phyloP scores from a whole-genome alignment of 805 yeast species.

The Sporopachydermia quercuum region DNA sequence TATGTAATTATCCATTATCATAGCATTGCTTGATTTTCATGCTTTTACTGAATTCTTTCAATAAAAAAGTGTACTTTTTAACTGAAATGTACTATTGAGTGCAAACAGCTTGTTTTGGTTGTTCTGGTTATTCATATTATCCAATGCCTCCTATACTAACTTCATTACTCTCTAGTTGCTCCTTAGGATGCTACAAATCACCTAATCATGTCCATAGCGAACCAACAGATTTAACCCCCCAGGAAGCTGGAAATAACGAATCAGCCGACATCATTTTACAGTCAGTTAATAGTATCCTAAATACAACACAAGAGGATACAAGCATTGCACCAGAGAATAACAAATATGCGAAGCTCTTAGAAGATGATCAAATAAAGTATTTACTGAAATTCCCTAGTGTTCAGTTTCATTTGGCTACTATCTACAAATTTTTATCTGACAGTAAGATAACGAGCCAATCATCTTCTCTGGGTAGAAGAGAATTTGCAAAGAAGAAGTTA shows the following conservation, averaged over 20 bases:
- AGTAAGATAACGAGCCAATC: constrained; percentile 32
- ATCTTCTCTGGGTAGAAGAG: constrained; percentile 36
- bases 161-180: constrained; percentile 28
- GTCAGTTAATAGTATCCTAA: background rate
- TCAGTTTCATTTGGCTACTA: constrained; percentile 35
- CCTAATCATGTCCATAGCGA: constrained; percentile 20
- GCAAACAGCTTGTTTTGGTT: too few relatives aligned
- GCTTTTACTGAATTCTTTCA: too few relatives aligned
- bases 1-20: too few relatives aligned
- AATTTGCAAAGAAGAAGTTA: constrained; percentile 46
- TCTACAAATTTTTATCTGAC: constrained; percentile 34
- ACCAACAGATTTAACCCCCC: constrained; percentile 6
- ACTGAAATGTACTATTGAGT: too few relatives aligned
- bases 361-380: constrained; percentile 28
- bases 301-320: background rate
- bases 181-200: constrained; percentile 44
- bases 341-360: too few relatives aligned
- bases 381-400: constrained; percentile 38
- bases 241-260: constrained; percentile 2
- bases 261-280: background rate
- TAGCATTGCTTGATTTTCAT: too few relatives aligned
- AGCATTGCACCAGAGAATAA: too few relatives aligned
- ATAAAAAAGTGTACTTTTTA: too few relatives aligned
- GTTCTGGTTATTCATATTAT: too few relatives aligned
- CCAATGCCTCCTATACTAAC: too few relatives aligned